phyloP scores from a whole-genome alignment of 805 yeast genomes.

The Komagataella pastoris region DNA sequence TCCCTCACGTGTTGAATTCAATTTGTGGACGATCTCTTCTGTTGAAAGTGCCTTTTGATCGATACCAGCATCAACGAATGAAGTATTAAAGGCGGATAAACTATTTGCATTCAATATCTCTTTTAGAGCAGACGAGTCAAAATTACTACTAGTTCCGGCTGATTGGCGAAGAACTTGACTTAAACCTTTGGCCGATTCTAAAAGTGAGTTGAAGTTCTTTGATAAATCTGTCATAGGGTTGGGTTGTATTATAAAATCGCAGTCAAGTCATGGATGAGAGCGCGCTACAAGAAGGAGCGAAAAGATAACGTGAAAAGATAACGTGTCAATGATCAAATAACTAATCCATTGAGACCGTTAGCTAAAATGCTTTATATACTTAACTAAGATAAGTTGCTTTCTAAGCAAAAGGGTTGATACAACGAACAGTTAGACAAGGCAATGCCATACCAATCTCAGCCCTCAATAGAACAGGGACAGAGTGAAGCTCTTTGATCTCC shows the following conservation, averaged over 20 bases:
- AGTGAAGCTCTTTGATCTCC: conserved; percentile 64
- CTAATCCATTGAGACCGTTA: no score
- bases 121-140: neutral
- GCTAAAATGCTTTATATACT: no score
- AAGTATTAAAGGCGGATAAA: neutral
- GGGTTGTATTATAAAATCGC: conserved; percentile 6
- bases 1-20: conserved; percentile 58
- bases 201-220: neutral
- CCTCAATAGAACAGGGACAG: conserved; percentile 74
- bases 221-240: neutral
- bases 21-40: conserved; percentile 47
- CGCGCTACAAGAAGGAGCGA: no score
- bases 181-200: neutral
- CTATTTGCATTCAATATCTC: neutral
- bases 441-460: conserved; percentile 93
- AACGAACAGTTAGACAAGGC: conserved; percentile 88
- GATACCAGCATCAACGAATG: neutral
- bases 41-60: conserved; percentile 11
- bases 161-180: neutral
- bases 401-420: conserved; percentile 64
- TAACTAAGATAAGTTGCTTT: conserved; percentile 1
- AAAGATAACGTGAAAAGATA: no score
- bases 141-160: neutral
- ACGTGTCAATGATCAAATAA: no score
- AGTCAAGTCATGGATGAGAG: neutral